Evolutionary conservation across 257 asterid genomes (phyloP).

Genomic region (Scutellaria baicalensis): DNA sequence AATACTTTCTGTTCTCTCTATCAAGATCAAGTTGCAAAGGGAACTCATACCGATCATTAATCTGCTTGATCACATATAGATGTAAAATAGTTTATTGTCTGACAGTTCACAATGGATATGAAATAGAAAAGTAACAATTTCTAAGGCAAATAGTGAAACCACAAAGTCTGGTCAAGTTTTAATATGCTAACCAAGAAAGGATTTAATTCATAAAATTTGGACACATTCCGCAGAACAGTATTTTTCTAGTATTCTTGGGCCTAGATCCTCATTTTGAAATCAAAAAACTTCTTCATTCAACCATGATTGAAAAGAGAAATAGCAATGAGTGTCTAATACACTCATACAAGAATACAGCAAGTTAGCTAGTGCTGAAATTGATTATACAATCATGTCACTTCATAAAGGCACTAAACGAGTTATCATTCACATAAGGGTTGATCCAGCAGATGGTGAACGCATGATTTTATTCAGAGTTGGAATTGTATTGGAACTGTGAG

Average conservation of each 20-base stretch:
- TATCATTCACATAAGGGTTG: background rate
- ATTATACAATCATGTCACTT: background rate
- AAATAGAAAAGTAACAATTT: background rate
- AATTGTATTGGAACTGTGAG: background rate
- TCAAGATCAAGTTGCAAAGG: slow-evolving; percentile 94
- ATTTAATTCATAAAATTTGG: background rate
- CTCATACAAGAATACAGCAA: background rate
- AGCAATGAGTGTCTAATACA: background rate
- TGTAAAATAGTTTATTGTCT: background rate
- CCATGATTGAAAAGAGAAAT: no score
- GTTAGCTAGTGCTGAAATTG: background rate
- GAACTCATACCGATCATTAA: slow-evolving; percentile 89
- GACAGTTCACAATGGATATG: background rate
- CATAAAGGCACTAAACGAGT: background rate
- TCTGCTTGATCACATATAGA: slow-evolving; percentile 35
- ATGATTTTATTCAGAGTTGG: background rate
- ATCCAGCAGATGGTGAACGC: background rate
- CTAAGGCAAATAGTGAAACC: background rate
- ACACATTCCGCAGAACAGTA: background rate
- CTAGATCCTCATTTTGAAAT: slow-evolving; percentile 4
- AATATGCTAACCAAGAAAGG: background rate
- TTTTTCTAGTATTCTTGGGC: background rate
- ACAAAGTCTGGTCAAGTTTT: background rate
- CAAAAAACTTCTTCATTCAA: background rate
- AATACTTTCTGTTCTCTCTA: slow-evolving; percentile 72